Base-by-base conservation (phyloP, 2,329 filamentous ascomycete genomes). In the Pseudocercospora cruenta region DNA sequence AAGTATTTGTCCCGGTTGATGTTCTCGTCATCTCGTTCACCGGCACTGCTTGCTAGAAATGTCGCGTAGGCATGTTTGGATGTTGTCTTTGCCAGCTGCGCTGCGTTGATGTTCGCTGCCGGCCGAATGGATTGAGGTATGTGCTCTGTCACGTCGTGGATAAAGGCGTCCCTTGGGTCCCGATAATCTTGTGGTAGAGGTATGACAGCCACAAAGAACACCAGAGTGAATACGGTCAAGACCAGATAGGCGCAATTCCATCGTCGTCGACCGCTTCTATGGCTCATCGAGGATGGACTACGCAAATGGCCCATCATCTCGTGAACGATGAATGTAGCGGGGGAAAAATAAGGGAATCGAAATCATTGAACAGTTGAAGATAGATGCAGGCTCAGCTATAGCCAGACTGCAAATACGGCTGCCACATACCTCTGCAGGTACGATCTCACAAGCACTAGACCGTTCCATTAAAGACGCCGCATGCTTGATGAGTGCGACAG, bases 61-160 rank as follows among this genome's bases (percentile, higher is more conserved):
- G 75, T 77, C 0, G 71, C 74, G 51, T 72, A 77, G 8, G 75
- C 75, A 51, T 71, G 67, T 45, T 71, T 72, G 3, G 71, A 65
- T 22, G 64, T 39, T 14, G 57, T 45, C 10, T 33, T 47, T 9
- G 21, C 36, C 6, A 59, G 33, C 24, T 8, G 22, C 9, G 57
- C 33, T 59, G 57, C n/a, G 7, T 28, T 14, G 19, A 59, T 24
- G 9, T 36, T 55, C 16, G 26, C 22, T 43, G 57, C 9, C 14
- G 57, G 57, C 21, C 39, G 36, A 5, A 59, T 45, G 2, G 57
- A 31, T 10, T 61, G 31, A 26, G 47, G 51, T n/a, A 60, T 33
- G n/a, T 62, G 53, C 31, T 62, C 65, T 21, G 69, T 62, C 24
- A 70, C 66, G 26, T 69, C 51, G 8, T 68, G 60, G 24, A 70